These are phyloP conservation scores for Wallemia hederae DNA, from an alignment of 1,284 basidiomycete species.

Conservation along the genomic window DNA sequence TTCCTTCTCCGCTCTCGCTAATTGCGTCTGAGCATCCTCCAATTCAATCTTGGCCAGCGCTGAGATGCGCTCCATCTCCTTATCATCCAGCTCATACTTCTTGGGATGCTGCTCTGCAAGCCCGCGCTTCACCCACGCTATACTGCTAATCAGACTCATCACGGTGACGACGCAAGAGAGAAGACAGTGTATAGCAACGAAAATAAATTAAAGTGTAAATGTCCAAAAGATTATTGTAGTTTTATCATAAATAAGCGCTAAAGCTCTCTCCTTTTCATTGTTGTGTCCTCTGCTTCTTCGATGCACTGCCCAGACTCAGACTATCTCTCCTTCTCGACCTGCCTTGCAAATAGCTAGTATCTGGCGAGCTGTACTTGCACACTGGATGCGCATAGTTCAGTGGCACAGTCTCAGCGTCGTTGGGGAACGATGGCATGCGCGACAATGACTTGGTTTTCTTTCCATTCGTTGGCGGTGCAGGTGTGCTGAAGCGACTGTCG, in stretches of 20 bases:
- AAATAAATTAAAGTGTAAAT: background rate
- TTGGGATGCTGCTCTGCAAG: slow-evolving; percentile 41
- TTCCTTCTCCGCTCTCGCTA: slow-evolving; percentile 50
- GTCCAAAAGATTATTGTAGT: background rate
- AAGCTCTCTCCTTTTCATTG: too few species aligned
- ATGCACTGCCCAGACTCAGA: background rate
- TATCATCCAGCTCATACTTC: slow-evolving; percentile 73
- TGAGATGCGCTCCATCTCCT: slow-evolving; percentile 68
- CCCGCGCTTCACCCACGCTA: slow-evolving; percentile 54
- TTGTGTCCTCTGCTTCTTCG: background rate
- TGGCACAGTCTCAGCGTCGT: background rate
- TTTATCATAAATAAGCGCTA: too few species aligned
- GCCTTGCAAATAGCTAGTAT: background rate
- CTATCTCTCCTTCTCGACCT: background rate
- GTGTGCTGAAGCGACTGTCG: background rate
- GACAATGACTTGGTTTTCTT: background rate
- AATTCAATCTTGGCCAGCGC: slow-evolving; percentile 61
- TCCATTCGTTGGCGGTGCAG: background rate
- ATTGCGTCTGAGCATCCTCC: slow-evolving; percentile 55
- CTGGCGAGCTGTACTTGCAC: background rate
- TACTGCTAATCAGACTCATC: slow-evolving; percentile 22
- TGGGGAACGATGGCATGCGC: background rate
- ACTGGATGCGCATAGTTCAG: background rate
- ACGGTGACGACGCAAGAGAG: background rate
- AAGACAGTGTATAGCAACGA: background rate